These are phyloP conservation scores for Spathaspora sp. DNA, from an alignment of 805 yeast species.

Conservation along the genomic window DNA sequence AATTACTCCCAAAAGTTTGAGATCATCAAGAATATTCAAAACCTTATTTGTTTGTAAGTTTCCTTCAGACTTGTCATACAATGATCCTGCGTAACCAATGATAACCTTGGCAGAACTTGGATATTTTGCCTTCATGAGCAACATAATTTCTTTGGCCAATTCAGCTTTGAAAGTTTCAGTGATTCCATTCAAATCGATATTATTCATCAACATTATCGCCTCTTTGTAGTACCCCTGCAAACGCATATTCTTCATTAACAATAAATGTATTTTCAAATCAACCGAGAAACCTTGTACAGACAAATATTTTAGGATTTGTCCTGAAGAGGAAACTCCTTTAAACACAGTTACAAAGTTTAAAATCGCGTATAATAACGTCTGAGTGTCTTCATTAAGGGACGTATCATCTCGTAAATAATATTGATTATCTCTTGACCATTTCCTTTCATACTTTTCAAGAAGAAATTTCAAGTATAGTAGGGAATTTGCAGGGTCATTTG, in stretches of 20 bases:
- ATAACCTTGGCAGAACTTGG: slow-evolving; percentile 30
- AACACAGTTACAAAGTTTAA: slow-evolving; percentile 33
- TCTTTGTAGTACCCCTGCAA: slow-evolving; percentile 27
- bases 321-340: slow-evolving; percentile 31
- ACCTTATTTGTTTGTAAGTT: slow-evolving; percentile 7
- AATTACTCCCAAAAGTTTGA: slow-evolving; percentile 22
- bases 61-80: slow-evolving; percentile 13
- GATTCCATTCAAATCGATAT: slow-evolving; percentile 20
- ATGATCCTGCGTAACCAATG: slow-evolving; percentile 32
- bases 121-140: slow-evolving; percentile 26
- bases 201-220: slow-evolving; percentile 31
- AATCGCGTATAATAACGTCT: slow-evolving; percentile 24
- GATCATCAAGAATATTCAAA: slow-evolving; percentile 20
- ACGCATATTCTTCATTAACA: slow-evolving; percentile 28
- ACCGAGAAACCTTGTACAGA: slow-evolving; percentile 21
- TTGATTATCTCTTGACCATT: slow-evolving; percentile 9
- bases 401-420: slow-evolving; percentile 10
- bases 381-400: slow-evolving; percentile 17
- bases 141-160: slow-evolving; percentile 28
- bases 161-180: slow-evolving; percentile 12
- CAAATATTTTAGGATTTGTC: slow-evolving; percentile 31
- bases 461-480: slow-evolving; percentile 33
- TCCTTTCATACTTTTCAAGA: slow-evolving; percentile 32
- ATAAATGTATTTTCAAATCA: slow-evolving; percentile 19
- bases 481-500: slow-evolving; percentile 27